These are phyloP conservation scores for Talaromyces albobiverticillius DNA, from an alignment of 2,329 filamentous ascomycete species.

Conservation along the genomic window DNA sequence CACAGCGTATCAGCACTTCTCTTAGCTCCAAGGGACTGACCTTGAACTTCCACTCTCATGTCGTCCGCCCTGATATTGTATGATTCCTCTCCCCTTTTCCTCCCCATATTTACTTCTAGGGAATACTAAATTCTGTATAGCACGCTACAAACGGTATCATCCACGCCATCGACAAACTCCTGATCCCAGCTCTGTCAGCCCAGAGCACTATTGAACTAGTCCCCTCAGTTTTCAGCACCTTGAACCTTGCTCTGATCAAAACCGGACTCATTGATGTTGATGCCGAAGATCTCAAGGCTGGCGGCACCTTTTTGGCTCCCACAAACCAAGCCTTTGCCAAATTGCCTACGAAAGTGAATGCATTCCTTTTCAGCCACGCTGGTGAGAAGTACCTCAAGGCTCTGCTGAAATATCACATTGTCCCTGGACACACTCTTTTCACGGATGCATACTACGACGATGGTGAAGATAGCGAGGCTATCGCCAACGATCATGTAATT, in stretches of 20 bases:
- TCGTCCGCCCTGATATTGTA: constrained; percentile 69
- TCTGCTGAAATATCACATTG: constrained; percentile 73
- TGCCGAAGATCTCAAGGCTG: constrained; percentile 53
- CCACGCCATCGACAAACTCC: constrained; percentile 69
- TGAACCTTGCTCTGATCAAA: constrained; percentile 70
- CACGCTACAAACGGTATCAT: constrained; percentile 74
- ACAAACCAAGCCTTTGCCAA: constrained; percentile 72
- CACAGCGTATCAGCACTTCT: constrained; percentile 70
- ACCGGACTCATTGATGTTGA: constrained; percentile 67
- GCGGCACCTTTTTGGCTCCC: constrained; percentile 76
- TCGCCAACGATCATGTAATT: constrained; percentile 46
- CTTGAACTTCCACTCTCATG: constrained; percentile 73
- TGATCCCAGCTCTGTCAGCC: constrained; percentile 68
- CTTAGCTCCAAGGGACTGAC: constrained; percentile 62
- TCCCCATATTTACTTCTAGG: neutral
- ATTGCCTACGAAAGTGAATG: constrained; percentile 65
- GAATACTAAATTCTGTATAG: constrained; percentile 32
- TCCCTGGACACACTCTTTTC: constrained; percentile 71
- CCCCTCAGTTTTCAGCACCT: constrained; percentile 72
- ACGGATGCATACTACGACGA: constrained; percentile 70
- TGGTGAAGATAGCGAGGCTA: constrained; percentile 20
- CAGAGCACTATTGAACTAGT: constrained; percentile 63
- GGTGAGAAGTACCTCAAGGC: constrained; percentile 74
- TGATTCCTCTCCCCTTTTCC: neutral
- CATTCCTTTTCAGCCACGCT: constrained; percentile 74